phyloP scores from a whole-genome alignment of 805 yeast genomes.

The Candida nitratophila region DNA sequence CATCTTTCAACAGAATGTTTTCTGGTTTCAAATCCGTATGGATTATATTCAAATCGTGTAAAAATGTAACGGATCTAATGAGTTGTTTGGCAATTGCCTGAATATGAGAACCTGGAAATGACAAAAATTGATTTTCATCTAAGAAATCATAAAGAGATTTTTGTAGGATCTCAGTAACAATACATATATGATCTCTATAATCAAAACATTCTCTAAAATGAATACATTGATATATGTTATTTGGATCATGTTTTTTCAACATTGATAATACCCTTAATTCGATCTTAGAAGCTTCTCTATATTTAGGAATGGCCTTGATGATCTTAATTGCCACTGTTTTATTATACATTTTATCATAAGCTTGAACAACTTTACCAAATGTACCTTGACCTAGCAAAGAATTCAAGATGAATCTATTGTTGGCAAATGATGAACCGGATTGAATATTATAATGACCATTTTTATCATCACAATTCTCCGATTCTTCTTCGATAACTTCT shows the following conservation, averaged over 20 bases:
- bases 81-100: constrained; percentile 85
- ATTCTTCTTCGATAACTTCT: constrained; percentile 9
- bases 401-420: constrained; percentile 58
- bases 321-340: constrained; percentile 83
- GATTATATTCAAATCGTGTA: constrained; percentile 83
- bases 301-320: constrained; percentile 86
- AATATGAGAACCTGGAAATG: constrained; percentile 93
- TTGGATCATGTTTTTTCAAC: constrained; percentile 62
- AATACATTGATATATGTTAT: constrained; percentile 67
- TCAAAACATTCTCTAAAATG: constrained; percentile 87
- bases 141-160: constrained; percentile 85
- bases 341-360: constrained; percentile 57
- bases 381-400: constrained; percentile 85
- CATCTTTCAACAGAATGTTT: constrained; percentile 67
- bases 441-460: constrained; percentile 70
- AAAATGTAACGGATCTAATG: constrained; percentile 74
- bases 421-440: constrained; percentile 58
- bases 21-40: constrained; percentile 98
- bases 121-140: constrained; percentile 72
- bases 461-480: constrained; percentile 48
- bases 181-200: constrained; percentile 87
- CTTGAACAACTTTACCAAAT: constrained; percentile 83
- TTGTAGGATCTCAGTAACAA: constrained; percentile 82
- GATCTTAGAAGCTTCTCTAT: constrained; percentile 90
- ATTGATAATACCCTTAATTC: constrained; percentile 81